These are phyloP conservation scores for Salisapilia sapeloensis DNA, from an alignment of 352 stramenopile genomes.

Conservation along the genomic window DNA sequence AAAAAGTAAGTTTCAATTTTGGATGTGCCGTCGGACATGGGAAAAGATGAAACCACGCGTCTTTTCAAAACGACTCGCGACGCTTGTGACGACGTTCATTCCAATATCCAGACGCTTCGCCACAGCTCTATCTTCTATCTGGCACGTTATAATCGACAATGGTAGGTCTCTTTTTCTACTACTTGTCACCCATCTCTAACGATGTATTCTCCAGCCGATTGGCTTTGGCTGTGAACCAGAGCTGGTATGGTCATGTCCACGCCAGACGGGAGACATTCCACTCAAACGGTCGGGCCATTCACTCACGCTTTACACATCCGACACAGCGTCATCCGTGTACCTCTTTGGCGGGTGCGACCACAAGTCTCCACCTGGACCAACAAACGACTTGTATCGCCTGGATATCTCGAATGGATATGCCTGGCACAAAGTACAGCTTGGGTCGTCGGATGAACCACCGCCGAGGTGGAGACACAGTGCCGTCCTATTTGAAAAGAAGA, in stretches of 20 bases:
- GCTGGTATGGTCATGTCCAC: conserved; percentile 77
- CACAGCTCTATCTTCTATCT: too few species aligned
- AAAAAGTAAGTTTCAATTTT: too few species aligned
- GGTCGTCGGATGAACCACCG: conserved; percentile 38
- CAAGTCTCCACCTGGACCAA: conserved; percentile 83
- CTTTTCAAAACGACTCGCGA: too few species aligned
- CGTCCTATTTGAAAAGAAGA: conserved; percentile 62
- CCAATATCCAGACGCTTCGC: too few species aligned
- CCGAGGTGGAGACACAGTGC: conserved; percentile 76
- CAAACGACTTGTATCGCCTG: conserved; percentile 88
- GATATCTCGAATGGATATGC: conserved; percentile 78
- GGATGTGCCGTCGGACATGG: too few species aligned
- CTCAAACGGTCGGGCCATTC: conserved; percentile 90
- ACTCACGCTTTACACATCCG: conserved; percentile 79
- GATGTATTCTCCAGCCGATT: conserved; percentile 32
- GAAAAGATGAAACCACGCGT: too few species aligned
- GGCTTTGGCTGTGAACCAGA: conserved; percentile 75
- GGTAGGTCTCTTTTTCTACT: too few species aligned
- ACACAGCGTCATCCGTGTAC: conserved; percentile 50
- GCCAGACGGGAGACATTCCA: conserved; percentile 85
- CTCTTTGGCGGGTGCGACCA: conserved; percentile 86
- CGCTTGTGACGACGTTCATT: too few species aligned
- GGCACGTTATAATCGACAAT: too few species aligned
- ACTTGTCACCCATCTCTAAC: too few species aligned
- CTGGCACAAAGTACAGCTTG: conserved; percentile 43